Evolutionary conservation across 2,329 filamentous ascomycete genomes (phyloP).

Genomic region (Penicillium sp.): DNA sequence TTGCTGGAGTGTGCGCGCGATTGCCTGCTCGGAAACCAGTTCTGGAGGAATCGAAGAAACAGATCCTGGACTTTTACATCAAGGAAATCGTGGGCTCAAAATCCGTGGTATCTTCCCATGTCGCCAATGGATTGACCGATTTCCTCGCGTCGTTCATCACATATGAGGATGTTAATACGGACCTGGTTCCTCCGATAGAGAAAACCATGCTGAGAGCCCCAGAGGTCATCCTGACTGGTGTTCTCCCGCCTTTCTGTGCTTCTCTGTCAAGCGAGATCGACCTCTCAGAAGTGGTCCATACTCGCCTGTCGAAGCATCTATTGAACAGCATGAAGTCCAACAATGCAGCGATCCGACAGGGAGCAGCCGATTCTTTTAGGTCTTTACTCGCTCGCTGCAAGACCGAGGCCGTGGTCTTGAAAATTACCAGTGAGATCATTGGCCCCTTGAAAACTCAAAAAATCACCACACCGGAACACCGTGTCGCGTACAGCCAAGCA

Average conservation of each 20-base stretch:
- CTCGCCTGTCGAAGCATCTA: conserved; percentile 75
- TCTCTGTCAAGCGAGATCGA: conserved; percentile 67
- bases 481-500: conserved; percentile 75
- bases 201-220: conserved; percentile 84
- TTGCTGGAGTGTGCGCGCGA: conserved; percentile 79
- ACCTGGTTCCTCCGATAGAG: conserved; percentile 75
- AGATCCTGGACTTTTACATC: conserved; percentile 75
- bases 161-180: conserved; percentile 65
- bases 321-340: conserved; percentile 89
- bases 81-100: conserved; percentile 81
- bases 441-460: conserved; percentile 77
- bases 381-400: conserved; percentile 62
- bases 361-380: conserved; percentile 68
- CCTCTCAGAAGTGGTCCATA: conserved; percentile 65
- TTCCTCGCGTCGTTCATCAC: conserved; percentile 75
- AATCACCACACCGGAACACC: conserved; percentile 76
- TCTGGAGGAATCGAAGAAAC: conserved; percentile 60
- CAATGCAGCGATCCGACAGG: conserved; percentile 69
- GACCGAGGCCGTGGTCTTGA: conserved; percentile 52
- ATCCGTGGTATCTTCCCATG: conserved; percentile 61
- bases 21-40: conserved; percentile 57
- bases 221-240: conserved; percentile 76
- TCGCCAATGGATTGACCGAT: conserved; percentile 67
- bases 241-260: conserved; percentile 66
- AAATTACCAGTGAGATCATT: conserved; percentile 71